Conservation (phyloP, 2,329 filamentous ascomycete species). For the Talaromyces albobiverticillius region DNA sequence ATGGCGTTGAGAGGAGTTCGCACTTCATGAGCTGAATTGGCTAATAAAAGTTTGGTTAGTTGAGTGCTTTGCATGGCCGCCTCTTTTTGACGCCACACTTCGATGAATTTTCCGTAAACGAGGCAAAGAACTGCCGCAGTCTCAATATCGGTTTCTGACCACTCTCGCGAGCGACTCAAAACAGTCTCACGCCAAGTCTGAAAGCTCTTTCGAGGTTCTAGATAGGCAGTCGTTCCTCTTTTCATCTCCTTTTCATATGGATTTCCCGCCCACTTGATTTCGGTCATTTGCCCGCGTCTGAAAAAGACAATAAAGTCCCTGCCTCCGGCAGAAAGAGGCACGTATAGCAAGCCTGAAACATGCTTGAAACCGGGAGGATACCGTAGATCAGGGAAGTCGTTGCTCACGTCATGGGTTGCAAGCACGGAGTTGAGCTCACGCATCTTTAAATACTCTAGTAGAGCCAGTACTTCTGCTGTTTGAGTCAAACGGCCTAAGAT, state of each 20-base stretch:
- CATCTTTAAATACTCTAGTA: conserved; percentile 81
- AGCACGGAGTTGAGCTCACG: conserved; percentile 71
- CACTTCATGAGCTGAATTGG: conserved; percentile 89
- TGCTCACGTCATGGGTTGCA: conserved; percentile 70
- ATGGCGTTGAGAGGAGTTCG: conserved; percentile 89
- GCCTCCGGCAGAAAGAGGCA: conserved; percentile 73
- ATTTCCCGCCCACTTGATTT: conserved; percentile 84
- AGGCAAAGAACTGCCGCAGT: conserved; percentile 83
- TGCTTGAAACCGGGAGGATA: conserved; percentile 76
- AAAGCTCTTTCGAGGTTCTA: conserved; percentile 76
- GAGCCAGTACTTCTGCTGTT: conserved; percentile 76
- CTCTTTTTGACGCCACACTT: conserved; percentile 91
- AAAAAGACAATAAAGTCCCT: conserved; percentile 90
- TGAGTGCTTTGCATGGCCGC: conserved; percentile 77
- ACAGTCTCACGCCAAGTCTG: conserved; percentile 78
- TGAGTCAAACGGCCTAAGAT: conserved; percentile 72
- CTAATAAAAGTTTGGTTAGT: conserved; percentile 72
- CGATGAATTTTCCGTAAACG: conserved; percentile 86
- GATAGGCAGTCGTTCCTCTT: conserved; percentile 67
- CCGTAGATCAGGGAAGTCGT: conserved; percentile 76
- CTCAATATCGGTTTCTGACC: conserved; percentile 85
- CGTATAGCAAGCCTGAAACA: conserved; percentile 75
- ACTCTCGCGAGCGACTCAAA: conserved; percentile 77
- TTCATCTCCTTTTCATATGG: conserved; percentile 76
- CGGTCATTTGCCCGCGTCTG: conserved; percentile 69